Base-by-base conservation (phyloP, 179 eudicot species). In the Beta lomatogona region DNA sequence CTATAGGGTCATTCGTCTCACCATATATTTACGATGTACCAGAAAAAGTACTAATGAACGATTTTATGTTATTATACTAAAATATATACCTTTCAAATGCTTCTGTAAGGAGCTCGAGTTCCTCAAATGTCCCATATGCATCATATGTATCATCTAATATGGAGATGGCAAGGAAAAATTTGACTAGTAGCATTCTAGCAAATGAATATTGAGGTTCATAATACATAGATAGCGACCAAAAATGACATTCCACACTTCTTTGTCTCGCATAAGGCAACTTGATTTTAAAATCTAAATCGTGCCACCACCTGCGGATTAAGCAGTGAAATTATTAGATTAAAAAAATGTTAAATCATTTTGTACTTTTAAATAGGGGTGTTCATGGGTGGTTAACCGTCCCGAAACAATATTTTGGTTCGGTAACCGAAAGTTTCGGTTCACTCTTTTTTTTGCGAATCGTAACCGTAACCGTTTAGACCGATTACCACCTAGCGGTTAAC, bases 91-190 rank as follows among this genome's bases (percentile, higher is more conserved):
- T 84, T 52, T 84, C 75, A 25, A 84, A 84, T 12, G 86, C 81
- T 15, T 71, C 4, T 2, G 83, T 76, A 19, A 80, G 75, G 65
- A 61, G 78, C 80, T 76, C n/a, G 2, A 76, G 68, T 76, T 84
- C 86, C 8, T 80, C 81, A 64, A 76, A 84, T 16, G 83, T 84
- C 0, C 54, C 83, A 76, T 76, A 84, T 31, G 83, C 83, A 64
- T 84, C 83, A 55, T 84, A 84, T 4, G 83, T 80, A 76, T 84
- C 83, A 64, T 84, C 83, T 80, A 84, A 63, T 75, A 76, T 84
- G 2, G 86, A 80, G 28, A 84, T 63, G 15, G 5, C 46, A 22
- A 71, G 80, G 31, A 83, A 83, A 63, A 55, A 55, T 71, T 73
- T 76, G 14, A 64, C 61, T 16, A 84, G 80, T 9, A 80, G 53